Percentiles rank a stretch among this genome's conserved stretches.
phyloP scores from a whole-genome alignment of 1,139 yeast species.

The Suhomyces bribrorum region DNA sequence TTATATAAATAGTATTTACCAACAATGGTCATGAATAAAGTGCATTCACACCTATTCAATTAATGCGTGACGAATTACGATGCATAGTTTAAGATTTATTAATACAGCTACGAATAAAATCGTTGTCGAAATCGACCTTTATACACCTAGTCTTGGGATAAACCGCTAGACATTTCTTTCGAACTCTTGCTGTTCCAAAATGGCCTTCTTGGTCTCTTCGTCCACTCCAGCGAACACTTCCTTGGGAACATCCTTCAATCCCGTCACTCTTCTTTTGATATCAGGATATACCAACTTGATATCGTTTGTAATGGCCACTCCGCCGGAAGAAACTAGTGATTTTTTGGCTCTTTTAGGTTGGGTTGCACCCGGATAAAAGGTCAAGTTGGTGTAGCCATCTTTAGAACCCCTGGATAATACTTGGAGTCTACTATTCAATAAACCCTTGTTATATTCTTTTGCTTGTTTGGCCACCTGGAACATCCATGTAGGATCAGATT shows the following conservation, averaged over 20 bases:
- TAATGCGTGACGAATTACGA: background rate
- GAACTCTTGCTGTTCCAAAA: constrained; percentile 60
- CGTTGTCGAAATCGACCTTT: background rate
- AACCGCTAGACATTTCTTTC: constrained; percentile 36
- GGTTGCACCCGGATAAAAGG: constrained; percentile 70
- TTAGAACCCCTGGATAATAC: constrained; percentile 59
- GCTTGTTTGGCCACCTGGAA: constrained; percentile 81
- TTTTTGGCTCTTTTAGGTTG: constrained; percentile 59
- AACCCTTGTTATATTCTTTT: constrained; percentile 62
- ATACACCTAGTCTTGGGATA: constrained; percentile 3
- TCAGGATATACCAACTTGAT: constrained; percentile 52
- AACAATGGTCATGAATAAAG: background rate
- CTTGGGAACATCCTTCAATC: constrained; percentile 58
- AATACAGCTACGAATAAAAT: constrained; percentile 11
- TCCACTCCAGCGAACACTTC: constrained; percentile 60
- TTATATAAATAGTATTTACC: constrained; percentile 1
- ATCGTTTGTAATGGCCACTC: constrained; percentile 35
- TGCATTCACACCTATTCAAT: background rate
- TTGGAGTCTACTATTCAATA: constrained; percentile 61
- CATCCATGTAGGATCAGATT: constrained; percentile 81
- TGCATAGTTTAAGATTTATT: constrained; percentile 6
- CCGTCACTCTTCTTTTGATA: constrained; percentile 54
- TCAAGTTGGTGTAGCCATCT: constrained; percentile 82
- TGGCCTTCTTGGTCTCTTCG: constrained; percentile 60
- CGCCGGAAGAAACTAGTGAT: constrained; percentile 24